Evolutionary conservation across 139 green algal genomes (phyloP).

Genomic region (Raphidocelis subcapitata): DNA sequence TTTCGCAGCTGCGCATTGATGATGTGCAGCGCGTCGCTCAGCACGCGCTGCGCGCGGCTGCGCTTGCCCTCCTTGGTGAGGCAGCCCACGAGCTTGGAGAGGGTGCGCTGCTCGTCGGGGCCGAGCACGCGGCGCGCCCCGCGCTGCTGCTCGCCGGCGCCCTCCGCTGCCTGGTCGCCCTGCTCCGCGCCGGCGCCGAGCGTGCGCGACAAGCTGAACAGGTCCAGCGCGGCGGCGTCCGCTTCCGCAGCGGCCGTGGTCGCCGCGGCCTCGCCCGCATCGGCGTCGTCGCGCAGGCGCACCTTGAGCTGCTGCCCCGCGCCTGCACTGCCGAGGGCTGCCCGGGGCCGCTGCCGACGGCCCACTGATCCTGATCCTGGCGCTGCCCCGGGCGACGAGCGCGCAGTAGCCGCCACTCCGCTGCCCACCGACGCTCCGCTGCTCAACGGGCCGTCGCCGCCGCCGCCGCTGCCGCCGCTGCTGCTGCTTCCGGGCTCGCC

Average conservation of each 20-base stretch:
- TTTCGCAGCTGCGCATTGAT: constrained; percentile 25
- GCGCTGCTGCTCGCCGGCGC: background rate
- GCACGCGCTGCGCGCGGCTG: constrained; percentile 1
- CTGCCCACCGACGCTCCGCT: background rate
- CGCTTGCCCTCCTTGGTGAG: constrained; percentile 35
- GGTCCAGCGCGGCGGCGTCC: background rate
- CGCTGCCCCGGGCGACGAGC: background rate
- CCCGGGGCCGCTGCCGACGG: no score
- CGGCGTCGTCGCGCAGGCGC: no score
- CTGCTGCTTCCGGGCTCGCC: background rate
- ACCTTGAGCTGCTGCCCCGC: no score
- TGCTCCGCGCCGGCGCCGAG: no score
- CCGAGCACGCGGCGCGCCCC: background rate
- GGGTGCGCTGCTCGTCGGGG: background rate
- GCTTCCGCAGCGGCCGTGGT: background rate
- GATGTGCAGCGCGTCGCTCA: constrained; percentile 31
- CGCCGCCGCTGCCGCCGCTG: background rate
- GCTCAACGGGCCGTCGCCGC: background rate
- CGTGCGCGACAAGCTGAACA: no score
- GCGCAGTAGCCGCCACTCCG: no score
- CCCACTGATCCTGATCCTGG: background rate
- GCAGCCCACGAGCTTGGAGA: constrained; percentile 26
- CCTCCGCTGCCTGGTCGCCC: background rate
- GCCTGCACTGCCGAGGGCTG: no score
- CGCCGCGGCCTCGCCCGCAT: background rate